A percentile compares a stretch with the other conserved stretches of the same genome.
These are phyloP conservation scores for Vickermania ingenoplastis DNA, from an alignment of 208 protist species.

Conservation along the genomic window DNA sequence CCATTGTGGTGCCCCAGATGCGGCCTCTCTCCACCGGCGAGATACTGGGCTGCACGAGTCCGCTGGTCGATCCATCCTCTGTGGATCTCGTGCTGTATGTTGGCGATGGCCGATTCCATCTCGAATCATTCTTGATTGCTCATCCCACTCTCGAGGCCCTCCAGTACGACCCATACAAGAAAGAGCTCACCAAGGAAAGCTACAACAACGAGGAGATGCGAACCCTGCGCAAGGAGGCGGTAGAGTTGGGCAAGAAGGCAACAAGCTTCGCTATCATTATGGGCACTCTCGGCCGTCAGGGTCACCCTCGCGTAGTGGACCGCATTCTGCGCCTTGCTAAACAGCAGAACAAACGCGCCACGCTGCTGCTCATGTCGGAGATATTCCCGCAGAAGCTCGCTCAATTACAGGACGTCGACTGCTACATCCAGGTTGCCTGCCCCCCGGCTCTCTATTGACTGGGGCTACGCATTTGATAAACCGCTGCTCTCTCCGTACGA, in stretches of 20 bases:
- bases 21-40: conserved; percentile 96
- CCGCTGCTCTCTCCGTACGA: conserved; percentile 97
- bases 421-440: conserved; percentile 96
- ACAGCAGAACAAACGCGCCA: conserved; percentile 51
- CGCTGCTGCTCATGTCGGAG: conserved; percentile 94
- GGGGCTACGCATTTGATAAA: conserved; percentile 95
- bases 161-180: conserved; percentile 96
- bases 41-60: conserved; percentile 98
- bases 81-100: conserved; percentile 91
- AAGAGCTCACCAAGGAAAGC: conserved; percentile 86
- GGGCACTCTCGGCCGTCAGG: conserved; percentile 97
- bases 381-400: conserved; percentile 96
- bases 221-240: conserved; percentile 59
- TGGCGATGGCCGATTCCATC: conserved; percentile 98
- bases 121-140: conserved; percentile 97
- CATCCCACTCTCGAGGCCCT: conserved; percentile 91
- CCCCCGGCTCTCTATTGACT: conserved; percentile 98
- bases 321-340: conserved; percentile 82
- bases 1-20: conserved; percentile 91
- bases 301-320: conserved; percentile 90
- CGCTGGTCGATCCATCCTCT: conserved; percentile 64
- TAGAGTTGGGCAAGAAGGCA: conserved; percentile 59
- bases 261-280: conserved; percentile 94
- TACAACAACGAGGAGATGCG: conserved; percentile 94
- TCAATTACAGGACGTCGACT: conserved; percentile 86